A percentile compares a stretch with the other conserved stretches of the same genome.
These are phyloP conservation scores for Saccharomyces hybrid DNA, from an alignment of 1,139 yeast genomes.

Conservation along the genomic window DNA sequence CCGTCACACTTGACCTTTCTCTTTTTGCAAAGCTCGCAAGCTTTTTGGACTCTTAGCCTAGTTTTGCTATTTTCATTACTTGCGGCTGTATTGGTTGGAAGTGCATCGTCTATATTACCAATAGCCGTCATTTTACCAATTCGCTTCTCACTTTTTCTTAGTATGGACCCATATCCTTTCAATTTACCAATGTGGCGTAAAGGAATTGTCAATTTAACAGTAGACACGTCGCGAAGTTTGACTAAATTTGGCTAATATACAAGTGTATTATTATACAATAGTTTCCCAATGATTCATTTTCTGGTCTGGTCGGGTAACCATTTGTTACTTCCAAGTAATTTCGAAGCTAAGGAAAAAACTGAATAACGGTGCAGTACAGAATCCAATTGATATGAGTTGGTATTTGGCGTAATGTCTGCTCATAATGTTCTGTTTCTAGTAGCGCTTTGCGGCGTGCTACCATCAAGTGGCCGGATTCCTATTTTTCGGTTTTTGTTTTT, in stretches of 20 bases:
- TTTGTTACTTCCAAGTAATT: not conserved
- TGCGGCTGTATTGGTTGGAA: not conserved
- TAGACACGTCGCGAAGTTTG: not conserved
- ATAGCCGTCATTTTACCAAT: not conserved
- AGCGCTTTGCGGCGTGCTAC: not conserved
- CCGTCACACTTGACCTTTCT: constrained; percentile 93
- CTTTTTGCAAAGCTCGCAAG: constrained; percentile 79
- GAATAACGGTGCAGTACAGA: not conserved
- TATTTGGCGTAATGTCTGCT: not conserved
- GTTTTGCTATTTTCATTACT: not conserved
- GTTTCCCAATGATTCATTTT: not conserved
- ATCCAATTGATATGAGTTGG: not conserved
- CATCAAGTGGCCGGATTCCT: not conserved
- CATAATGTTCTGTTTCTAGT: not conserved
- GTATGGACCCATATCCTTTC: not conserved
- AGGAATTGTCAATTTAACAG: not conserved
- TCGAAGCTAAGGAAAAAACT: not conserved
- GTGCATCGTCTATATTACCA: not conserved
- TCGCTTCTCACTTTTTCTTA: not conserved
- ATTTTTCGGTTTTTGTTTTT: not conserved
- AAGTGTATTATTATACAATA: not conserved
- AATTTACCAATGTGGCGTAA: not conserved
- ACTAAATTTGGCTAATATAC: not conserved
- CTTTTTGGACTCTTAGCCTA: constrained; percentile 61
- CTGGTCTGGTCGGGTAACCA: not conserved